A percentile compares a stretch with the other conserved stretches of the same genome.
Conservation (phyloP, 441 rosid species). For the Pelargonium citronellum region DNA sequence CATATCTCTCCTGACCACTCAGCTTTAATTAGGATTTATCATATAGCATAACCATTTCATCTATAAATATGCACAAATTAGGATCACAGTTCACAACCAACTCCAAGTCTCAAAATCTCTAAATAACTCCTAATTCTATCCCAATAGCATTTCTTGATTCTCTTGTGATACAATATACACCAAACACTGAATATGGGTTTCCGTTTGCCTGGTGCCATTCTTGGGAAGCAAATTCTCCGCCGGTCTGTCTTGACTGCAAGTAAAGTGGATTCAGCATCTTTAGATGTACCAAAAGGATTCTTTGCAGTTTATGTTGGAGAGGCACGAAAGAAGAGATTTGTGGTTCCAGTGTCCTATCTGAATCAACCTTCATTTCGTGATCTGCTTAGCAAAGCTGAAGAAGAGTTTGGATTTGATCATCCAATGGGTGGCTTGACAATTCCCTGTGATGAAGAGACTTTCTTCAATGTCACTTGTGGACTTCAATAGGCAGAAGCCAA, state of each 20-base stretch:
- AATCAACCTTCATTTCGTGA: slow-evolving; percentile 35
- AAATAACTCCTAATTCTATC: no score
- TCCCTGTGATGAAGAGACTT: slow-evolving; percentile 5
- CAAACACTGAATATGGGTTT: background rate
- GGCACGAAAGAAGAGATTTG: slow-evolving; percentile 32
- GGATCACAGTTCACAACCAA: background rate
- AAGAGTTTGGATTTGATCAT: slow-evolving; percentile 17
- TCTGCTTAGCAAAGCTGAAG: slow-evolving; percentile 4
- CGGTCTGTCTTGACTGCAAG: background rate
- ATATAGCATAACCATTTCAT: no score
- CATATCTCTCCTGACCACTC: no score
- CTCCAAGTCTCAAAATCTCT: background rate
- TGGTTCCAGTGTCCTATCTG: slow-evolving; percentile 37
- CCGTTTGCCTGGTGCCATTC: background rate
- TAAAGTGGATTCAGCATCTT: background rate
- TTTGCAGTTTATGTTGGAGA: no score
- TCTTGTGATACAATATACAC: background rate
- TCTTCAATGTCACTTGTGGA: background rate
- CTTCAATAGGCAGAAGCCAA: no score
- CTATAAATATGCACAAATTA: background rate
- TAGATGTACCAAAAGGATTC: slow-evolving; percentile 38
- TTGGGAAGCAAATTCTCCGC: background rate
- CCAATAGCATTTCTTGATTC: no score
- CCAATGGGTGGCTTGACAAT: no score
- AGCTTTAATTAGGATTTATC: no score